Evolutionary conservation across 192 early-diverging fungal species (phyloP).

Genomic region (Chytriomyces confervae): DNA sequence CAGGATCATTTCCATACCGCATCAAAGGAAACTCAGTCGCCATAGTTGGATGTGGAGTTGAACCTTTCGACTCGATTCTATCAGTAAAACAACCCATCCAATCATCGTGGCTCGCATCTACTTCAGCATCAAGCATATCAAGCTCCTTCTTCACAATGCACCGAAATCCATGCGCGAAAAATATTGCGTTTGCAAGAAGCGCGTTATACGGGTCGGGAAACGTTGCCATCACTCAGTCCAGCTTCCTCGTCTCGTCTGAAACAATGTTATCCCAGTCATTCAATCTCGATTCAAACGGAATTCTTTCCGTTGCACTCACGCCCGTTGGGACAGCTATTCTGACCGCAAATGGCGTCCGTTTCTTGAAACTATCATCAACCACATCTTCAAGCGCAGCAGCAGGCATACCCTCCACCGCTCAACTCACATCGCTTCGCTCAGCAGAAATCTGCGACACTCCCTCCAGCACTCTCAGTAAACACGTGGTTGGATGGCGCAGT

Average conservation of each 20-base stretch:
- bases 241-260: conserved; percentile 4
- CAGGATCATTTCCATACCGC: neutral
- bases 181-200: conserved; percentile 24
- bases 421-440: neutral
- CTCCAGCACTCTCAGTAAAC: neutral
- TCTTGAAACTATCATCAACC: neutral
- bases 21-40: conserved; percentile 26
- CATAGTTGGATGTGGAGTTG: conserved; percentile 19
- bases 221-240: conserved; percentile 8
- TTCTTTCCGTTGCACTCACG: neutral
- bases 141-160: neutral
- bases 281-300: conserved; percentile 15
- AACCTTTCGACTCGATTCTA: neutral
- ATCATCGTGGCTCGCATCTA: neutral
- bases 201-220: conserved; percentile 12
- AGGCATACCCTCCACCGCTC: neutral
- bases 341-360: conserved; percentile 6
- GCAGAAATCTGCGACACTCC: conserved; percentile 3
- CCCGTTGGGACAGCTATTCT: neutral
- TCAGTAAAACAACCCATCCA: neutral
- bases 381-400: neutral
- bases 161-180: conserved; percentile 12
- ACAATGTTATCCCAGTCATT: neutral
- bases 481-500: conserved; percentile 18
- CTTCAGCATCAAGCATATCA: neutral